Percentiles rank a stretch among this genome's conserved stretches.
phyloP scores from a whole-genome alignment of 495 filamentous ascomycete genomes.

The Tuber indicum region DNA sequence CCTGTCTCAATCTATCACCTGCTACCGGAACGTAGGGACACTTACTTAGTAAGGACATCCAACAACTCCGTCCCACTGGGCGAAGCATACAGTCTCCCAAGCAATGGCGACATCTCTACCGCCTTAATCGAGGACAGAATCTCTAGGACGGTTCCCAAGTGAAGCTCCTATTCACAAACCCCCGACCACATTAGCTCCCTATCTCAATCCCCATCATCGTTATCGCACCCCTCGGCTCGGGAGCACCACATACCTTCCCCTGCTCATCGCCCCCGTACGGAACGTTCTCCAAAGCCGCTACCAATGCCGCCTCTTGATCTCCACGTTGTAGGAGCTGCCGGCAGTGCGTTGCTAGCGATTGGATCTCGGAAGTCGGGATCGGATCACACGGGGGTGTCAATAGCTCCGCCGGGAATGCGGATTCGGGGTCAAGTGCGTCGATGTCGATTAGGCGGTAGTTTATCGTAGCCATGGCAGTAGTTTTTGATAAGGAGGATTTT shows the following conservation, averaged over 20 bases:
- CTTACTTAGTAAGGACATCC: constrained; percentile 57
- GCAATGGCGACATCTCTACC: constrained; percentile 63
- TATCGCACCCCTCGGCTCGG: not conserved
- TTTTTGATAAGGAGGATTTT: not conserved
- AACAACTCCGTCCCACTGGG: constrained; percentile 56
- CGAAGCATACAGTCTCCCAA: constrained; percentile 56
- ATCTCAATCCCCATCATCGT: not conserved
- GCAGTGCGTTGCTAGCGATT: constrained; percentile 57
- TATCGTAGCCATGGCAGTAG: constrained; percentile 15
- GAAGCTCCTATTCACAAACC: constrained; percentile 52
- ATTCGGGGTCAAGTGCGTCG: constrained; percentile 65
- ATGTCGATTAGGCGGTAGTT: constrained; percentile 70
- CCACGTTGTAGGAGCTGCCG: constrained; percentile 63
- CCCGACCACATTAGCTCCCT: constrained; percentile 9
- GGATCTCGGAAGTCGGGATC: constrained; percentile 55
- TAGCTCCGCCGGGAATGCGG: constrained; percentile 62
- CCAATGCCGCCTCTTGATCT: constrained; percentile 61
- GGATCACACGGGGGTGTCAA: constrained; percentile 56
- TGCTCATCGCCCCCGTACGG: constrained; percentile 65
- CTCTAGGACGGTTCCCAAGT: constrained; percentile 62
- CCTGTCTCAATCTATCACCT: not conserved
- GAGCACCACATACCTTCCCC: constrained; percentile 50
- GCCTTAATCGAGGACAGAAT: constrained; percentile 68
- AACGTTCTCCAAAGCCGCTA: constrained; percentile 59
- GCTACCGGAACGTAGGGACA: constrained; percentile 36